Evolutionary conservation across 1,284 basidiomycete genomes (phyloP).

Genomic region (Pseudozyma pruni): DNA sequence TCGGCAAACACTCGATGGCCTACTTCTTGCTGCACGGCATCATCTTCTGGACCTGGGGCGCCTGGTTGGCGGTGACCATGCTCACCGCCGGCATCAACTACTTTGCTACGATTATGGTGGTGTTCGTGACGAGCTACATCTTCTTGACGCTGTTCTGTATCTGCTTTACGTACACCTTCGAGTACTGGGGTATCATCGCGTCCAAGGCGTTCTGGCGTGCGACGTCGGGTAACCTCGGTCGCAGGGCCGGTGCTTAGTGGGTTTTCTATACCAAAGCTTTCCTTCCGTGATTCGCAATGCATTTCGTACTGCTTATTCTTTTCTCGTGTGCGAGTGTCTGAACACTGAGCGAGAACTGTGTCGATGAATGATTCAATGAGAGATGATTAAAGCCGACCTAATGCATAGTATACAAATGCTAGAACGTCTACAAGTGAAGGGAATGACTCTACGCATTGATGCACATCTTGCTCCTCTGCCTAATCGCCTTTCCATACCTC

Average conservation of each 20-base stretch:
- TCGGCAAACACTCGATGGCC: slow-evolving; percentile 58
- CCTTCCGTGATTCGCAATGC: slow-evolving; percentile 6
- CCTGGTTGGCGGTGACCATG: slow-evolving; percentile 52
- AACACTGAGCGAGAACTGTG: too few relatives aligned
- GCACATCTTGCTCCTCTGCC: slow-evolving; percentile 39
- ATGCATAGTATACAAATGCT: slow-evolving; percentile 12
- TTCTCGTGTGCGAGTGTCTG: not conserved
- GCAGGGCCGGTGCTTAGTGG: slow-evolving; percentile 27
- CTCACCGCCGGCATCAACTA: slow-evolving; percentile 41
- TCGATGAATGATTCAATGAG: not conserved
- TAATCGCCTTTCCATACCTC: slow-evolving; percentile 38
- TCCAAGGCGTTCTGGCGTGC: slow-evolving; percentile 58
- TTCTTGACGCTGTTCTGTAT: slow-evolving; percentile 48
- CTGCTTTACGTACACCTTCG: slow-evolving; percentile 58
- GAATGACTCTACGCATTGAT: slow-evolving; percentile 24
- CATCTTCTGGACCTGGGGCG: slow-evolving; percentile 60
- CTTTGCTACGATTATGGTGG: slow-evolving; percentile 53
- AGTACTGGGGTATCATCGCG: slow-evolving; percentile 56
- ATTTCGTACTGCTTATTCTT: slow-evolving; percentile 1
- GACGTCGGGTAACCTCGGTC: slow-evolving; percentile 50
- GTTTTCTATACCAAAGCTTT: slow-evolving; percentile 19
- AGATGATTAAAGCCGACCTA: not conserved
- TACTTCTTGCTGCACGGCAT: slow-evolving; percentile 59
- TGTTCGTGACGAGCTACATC: slow-evolving; percentile 52
- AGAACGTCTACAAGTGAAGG: not conserved